phyloP scores from a whole-genome alignment of 345 rosid species.

The Populus euphratica region DNA sequence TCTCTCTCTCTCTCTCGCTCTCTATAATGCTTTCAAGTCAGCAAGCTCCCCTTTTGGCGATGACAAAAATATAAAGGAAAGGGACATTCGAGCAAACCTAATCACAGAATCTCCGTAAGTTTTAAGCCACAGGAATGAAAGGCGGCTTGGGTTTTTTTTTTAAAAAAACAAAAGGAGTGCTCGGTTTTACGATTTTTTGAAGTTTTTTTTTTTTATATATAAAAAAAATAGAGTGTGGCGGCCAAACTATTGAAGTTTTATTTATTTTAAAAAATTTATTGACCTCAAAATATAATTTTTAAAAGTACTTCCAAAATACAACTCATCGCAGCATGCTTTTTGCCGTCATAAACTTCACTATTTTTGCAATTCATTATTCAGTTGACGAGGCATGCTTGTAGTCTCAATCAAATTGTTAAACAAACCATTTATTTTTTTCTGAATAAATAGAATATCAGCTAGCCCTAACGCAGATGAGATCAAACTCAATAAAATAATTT shows the following conservation, averaged over 20 bases:
- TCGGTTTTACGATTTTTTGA: no score
- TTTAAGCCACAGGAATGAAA: constrained; percentile 7
- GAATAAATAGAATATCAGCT: background rate
- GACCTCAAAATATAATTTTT: background rate
- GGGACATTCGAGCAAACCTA: background rate
- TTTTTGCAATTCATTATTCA: background rate
- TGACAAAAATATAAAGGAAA: background rate
- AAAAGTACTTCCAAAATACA: background rate
- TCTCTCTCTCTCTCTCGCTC: background rate
- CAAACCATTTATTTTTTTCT: background rate
- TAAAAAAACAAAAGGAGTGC: no score
- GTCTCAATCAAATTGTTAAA: background rate
- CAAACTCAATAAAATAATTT: background rate
- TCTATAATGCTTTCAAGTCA: background rate
- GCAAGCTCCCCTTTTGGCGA: background rate
- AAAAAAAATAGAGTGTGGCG: no score
- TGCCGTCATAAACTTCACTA: background rate
- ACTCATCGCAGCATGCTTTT: background rate
- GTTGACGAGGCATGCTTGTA: background rate
- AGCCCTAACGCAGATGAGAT: background rate
- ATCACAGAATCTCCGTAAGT: background rate
- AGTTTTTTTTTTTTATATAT: no score
- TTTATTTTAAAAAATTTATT: background rate
- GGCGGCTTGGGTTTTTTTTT: background rate
- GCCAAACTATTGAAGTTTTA: no score